These are phyloP conservation scores for Thielaviopsis musarum DNA, from an alignment of 2,329 filamentous ascomycete species.

Conservation along the genomic window DNA sequence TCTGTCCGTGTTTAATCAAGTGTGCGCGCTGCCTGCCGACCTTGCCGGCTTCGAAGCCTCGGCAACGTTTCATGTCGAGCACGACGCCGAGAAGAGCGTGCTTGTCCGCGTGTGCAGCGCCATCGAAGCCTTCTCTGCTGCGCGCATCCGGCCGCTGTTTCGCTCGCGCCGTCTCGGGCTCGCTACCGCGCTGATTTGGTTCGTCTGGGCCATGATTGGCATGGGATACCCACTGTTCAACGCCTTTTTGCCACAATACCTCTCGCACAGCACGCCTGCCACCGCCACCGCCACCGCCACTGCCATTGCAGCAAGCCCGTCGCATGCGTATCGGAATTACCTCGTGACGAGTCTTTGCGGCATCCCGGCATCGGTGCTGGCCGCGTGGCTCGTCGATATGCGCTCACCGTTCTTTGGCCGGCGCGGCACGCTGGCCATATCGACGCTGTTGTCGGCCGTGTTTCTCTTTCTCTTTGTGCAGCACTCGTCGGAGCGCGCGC, in stretches of 20 bases:
- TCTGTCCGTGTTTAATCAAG: slow-evolving; percentile 38
- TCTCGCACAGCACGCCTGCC: slow-evolving; percentile 37
- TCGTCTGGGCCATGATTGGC: slow-evolving; percentile 67
- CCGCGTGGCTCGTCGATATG: slow-evolving; percentile 53
- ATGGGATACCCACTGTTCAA: slow-evolving; percentile 84
- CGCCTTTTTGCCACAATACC: slow-evolving; percentile 75
- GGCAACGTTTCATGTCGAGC: no score
- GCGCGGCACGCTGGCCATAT: slow-evolving; percentile 52
- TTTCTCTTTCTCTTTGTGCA: slow-evolving; percentile 53
- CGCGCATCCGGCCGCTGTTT: slow-evolving; percentile 52
- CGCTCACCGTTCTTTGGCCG: slow-evolving; percentile 47
- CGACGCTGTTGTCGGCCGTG: slow-evolving; percentile 48
- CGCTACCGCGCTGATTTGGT: slow-evolving; percentile 47
- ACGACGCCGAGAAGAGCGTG: no score
- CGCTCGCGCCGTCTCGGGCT: slow-evolving; percentile 32
- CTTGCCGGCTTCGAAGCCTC: not conserved
- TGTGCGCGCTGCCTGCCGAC: slow-evolving; percentile 10
- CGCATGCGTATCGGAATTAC: slow-evolving; percentile 54
- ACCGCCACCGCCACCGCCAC: slow-evolving; percentile 14
- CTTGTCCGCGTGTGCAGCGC: slow-evolving; percentile 30
- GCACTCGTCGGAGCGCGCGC: slow-evolving; percentile 36
- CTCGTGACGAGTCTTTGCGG: slow-evolving; percentile 63
- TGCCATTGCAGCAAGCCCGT: slow-evolving; percentile 11
- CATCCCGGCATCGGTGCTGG: slow-evolving; percentile 60
- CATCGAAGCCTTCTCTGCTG: slow-evolving; percentile 47